A percentile compares a stretch with the other conserved stretches of the same genome.
These are phyloP conservation scores for Bolboschoenus planiculmis DNA, from an alignment of 176 grass and related monocot species.

Conservation along the genomic window DNA sequence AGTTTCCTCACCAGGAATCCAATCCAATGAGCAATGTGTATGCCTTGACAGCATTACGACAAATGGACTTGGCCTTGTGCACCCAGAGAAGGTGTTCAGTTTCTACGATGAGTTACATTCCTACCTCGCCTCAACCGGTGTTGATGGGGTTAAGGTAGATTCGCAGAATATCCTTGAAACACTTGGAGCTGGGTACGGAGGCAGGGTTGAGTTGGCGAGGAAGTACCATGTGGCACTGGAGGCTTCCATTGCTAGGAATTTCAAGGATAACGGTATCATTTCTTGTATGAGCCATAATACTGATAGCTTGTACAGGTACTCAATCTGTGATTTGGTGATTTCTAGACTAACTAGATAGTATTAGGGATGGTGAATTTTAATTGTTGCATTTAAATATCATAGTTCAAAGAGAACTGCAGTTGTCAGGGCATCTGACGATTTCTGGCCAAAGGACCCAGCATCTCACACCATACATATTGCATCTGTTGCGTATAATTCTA, in stretches of 20 bases:
- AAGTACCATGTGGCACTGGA: slow-evolving; percentile 83
- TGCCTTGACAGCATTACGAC: slow-evolving; percentile 45
- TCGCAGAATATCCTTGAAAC: slow-evolving; percentile 85
- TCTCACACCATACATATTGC: slow-evolving; percentile 82
- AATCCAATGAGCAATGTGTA: slow-evolving; percentile 46
- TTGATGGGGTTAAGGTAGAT: slow-evolving; percentile 87
- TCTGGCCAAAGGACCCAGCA: slow-evolving; percentile 66
- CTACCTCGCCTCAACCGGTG: slow-evolving; percentile 56
- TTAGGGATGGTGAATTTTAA: not conserved
- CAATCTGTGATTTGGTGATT: not conserved
- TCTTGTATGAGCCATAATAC: slow-evolving; percentile 95
- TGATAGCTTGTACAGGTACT: slow-evolving; percentile 68
- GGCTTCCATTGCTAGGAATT: slow-evolving; percentile 58
- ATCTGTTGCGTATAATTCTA: slow-evolving; percentile 60
- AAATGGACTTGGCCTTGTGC: slow-evolving; percentile 68
- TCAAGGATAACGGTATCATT: slow-evolving; percentile 68
- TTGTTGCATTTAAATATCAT: not conserved
- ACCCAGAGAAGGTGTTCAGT: slow-evolving; percentile 58
- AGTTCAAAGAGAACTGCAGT: slow-evolving; percentile 74
- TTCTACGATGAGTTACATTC: slow-evolving; percentile 84
- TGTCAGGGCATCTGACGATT: slow-evolving; percentile 82
- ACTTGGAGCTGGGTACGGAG: slow-evolving; percentile 61
- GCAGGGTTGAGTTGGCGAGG: slow-evolving; percentile 58
- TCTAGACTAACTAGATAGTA: not conserved
- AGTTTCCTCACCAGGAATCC: slow-evolving; percentile 48